Base-by-base conservation (phyloP, 225 moss, liverwort and hornwort species). In the Asterella californica region DNA sequence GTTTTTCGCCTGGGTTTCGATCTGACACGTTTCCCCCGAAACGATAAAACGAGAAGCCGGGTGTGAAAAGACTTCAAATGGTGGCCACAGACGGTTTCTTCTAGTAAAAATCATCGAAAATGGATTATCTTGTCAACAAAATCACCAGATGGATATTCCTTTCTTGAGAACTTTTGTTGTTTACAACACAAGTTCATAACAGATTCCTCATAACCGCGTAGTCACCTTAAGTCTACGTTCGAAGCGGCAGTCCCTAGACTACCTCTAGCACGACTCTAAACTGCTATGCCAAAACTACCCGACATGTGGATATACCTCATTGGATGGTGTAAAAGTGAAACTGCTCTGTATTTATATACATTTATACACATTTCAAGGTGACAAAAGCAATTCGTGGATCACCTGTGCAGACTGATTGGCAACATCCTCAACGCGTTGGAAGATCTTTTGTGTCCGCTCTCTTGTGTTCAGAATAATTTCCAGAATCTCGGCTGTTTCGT, bases 401-500 rank as follows among this genome's bases (percentile, higher is more conserved):
- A 76, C 59, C 49, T 91, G 87, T 19, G 79, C 68, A 46, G 90
- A 77, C 22, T 81, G 82, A 18, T 57, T 74, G 37, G 84, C 80
- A 83, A 79, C 89, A 24, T 68, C 82, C 73, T 85, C 83, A 14
- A 92, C 86, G 70, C 83, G 81, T n/a, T 80, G 84, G 37, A 92
- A 37, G 27, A 81, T 77, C 53, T 84, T 83, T 62, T 83, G 81
- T 27, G 84, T 80, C 38, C 78, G 79, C 70, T 94, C 94, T 81
- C 92, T 94, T 24, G 88, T 87, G 71, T 82, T 90, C 62, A 96
- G 73, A 70, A 92, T 90, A 27, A 88, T 74, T 10, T 90, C 85
- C 83, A 94, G 82, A 22, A 88, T 88, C 84, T 89, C 88, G 33
- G 88, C 42, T 81, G 88, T 89, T 60, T 83, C 85, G 64, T 76